Evolutionary conservation across 2,329 filamentous ascomycete genomes (phyloP), one percentile per base, ranked within the genome.

Genomic region (Aspergillus pseudotamarii): DNA sequence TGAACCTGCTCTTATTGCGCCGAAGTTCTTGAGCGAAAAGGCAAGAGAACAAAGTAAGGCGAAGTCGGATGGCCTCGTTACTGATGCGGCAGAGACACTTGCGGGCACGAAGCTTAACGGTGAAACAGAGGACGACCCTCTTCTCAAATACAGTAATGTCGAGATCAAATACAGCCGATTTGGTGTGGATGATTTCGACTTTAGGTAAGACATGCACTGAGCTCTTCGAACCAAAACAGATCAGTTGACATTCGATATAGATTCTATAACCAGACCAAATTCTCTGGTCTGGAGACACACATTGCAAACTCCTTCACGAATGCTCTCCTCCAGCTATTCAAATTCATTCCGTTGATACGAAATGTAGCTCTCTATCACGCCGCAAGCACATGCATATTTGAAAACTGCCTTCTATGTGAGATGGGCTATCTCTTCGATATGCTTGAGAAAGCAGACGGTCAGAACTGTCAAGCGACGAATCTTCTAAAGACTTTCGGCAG

Each of bases 131-230:
- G 88, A 91, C 46, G 93, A 97, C 61, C 91, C 95, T 5, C 91
- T 94, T 26, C 86, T 91, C 10, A 92, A 95, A 82, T 99, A 99
- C 77, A 89, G 91, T 67, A 94, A 93, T 71, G 91, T 97, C 12
- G 94, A 98, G 77, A 99, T 99, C 80, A 97, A 97, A 76, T 99
- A 98, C 82, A 97, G 94, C 83, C 96, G 93, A 75, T 99, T 97
- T 77, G 95, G 95, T 23, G 93, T 99, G n/a, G 94, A 98, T 72
- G 96, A 99, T 77, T 99, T 99, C 76, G 95, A 99, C 77, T 99
- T 99, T 79, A 91, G 91, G 89, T 97, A 91, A 78, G 97, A 92
- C 82, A 9, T 6, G 16, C 66, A 69, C 60, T 43, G 21, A 34
- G 23, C 50, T 56, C 16, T 36, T 19, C 10, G 19, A 56, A 3